Evolutionary conservation across 192 early-diverging fungal genomes (phyloP).

Genomic region (Lobulomyces angularis): DNA sequence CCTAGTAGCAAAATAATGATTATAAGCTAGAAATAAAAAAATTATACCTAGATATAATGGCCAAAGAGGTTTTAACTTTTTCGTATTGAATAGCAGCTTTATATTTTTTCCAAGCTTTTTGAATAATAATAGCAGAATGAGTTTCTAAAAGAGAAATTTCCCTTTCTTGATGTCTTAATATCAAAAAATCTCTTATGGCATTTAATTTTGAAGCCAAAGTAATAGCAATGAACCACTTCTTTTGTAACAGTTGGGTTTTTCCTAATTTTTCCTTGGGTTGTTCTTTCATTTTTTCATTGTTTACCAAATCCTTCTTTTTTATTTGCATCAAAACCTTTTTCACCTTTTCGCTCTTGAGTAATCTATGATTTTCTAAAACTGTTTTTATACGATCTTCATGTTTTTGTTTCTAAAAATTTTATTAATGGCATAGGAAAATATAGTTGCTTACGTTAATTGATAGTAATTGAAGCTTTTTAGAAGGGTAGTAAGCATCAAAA

Average conservation of each 20-base stretch:
- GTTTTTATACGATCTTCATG: constrained; percentile 14
- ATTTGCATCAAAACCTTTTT: constrained; percentile 21
- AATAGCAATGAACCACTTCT: constrained; percentile 41
- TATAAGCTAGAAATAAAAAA: neutral
- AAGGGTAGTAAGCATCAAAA: neutral
- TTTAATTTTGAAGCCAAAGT: constrained; percentile 23
- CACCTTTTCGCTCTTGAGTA: constrained; percentile 19
- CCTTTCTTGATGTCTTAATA: constrained; percentile 8
- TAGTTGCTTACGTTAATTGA: constrained; percentile 46
- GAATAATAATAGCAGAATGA: constrained; percentile 26
- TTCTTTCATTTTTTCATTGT: constrained; percentile 15
- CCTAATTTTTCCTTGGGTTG: constrained; percentile 33
- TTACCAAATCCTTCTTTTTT: constrained; percentile 19
- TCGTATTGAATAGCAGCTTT: constrained; percentile 9
- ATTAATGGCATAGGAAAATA: neutral
- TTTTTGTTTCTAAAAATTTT: constrained; percentile 15
- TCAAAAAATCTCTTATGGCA: constrained; percentile 18
- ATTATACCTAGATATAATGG: constrained; percentile 24
- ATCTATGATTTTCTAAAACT: constrained; percentile 22
- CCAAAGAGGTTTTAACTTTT: constrained; percentile 14
- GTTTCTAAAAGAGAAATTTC: neutral
- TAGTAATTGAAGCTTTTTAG: constrained; percentile 16
- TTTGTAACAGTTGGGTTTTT: constrained; percentile 20
- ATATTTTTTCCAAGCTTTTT: constrained; percentile 17
- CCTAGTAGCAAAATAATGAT: constrained; percentile 11